Conservation (phyloP, 345 rosid genomes). For the Pelargonium nanum region DNA sequence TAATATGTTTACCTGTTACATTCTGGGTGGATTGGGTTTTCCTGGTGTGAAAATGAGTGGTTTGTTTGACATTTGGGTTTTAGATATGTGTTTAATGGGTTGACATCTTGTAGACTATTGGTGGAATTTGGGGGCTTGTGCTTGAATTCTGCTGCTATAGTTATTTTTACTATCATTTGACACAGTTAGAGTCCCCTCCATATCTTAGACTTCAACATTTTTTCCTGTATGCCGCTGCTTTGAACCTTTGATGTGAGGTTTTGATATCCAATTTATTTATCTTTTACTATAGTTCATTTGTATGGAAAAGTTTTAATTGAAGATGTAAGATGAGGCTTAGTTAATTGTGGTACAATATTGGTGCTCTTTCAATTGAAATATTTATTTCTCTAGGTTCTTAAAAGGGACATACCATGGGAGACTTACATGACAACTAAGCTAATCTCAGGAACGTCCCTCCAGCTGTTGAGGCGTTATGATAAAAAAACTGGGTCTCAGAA, state of each 20-base stretch:
- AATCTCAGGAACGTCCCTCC: slow-evolving; percentile 76
- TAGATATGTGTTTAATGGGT: not conserved
- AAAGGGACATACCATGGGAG: slow-evolving; percentile 98
- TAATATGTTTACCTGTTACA: too few relatives aligned
- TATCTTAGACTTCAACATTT: too few relatives aligned
- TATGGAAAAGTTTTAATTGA: not conserved
- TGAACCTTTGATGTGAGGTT: too few relatives aligned
- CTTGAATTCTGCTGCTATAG: not conserved
- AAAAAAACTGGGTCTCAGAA: slow-evolving; percentile 61
- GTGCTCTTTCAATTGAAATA: not conserved
- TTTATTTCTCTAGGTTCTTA: slow-evolving; percentile 45
- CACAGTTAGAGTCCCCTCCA: too few relatives aligned
- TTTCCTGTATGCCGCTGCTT: too few relatives aligned
- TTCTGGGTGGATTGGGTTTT: too few relatives aligned
- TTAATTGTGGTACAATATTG: not conserved
- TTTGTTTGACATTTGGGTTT: not conserved
- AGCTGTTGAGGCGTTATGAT: slow-evolving; percentile 78
- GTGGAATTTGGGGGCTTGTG: not conserved
- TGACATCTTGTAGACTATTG: not conserved
- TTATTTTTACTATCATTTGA: not conserved
- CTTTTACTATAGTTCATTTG: too few relatives aligned
- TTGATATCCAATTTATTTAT: too few relatives aligned
- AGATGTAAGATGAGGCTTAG: not conserved
- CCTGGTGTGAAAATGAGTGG: not conserved
- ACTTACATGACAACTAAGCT: slow-evolving; percentile 92